Base-by-base conservation (phyloP, 371 early-diverging fungal genomes). In the Lichtheimia hyalospora region DNA sequence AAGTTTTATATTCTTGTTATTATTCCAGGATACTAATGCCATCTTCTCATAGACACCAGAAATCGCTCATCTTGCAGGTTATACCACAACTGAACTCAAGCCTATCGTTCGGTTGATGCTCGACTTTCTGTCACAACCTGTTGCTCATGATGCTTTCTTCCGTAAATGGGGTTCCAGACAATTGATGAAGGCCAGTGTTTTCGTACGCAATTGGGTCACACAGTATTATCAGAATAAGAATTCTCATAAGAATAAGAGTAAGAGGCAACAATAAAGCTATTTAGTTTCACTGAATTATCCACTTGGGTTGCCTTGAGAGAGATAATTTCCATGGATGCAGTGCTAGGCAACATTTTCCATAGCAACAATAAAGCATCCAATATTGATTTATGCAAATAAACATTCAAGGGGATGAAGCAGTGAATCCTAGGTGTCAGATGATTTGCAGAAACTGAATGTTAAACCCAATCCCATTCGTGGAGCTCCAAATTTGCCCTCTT, bases 101-200 rank as follows among this genome's bases (percentile, higher is more conserved):
- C 79, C 81, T 0, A 79, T 80, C 49, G 87, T 85, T 1, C 73
- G 83, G 5, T 57, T 85, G 34, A 87, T 95, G 84, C 54, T 92
- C 18, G 79, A 90, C 53, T 92, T 78, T 62, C 52, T 97, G 13
- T 57, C 73, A 18, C 66, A 71, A 24, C 81, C 86, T 5, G 54
- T 57, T 2, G 74, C 71, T 57, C 74, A 85, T 58, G 88, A 88
- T 41, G 84, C 87, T 10, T 83, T 95, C 53, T 93, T 74, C 77
- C 83, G 77, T 48, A 97, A 97, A 81, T 97, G 96, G 82, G 67
- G 89, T 13, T 71, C 82, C 63, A 81, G 78, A 57, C 84, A 80
- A 64, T 87, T 84, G 66, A 77, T 92, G 77, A 90, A 88, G 65
- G 94, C 87, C 14, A 89, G 91, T 53, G 63, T 87, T 41, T 90